Evolutionary conservation across 1,284 basidiomycete species (phyloP).

Genomic region (Blastosporella zonata): DNA sequence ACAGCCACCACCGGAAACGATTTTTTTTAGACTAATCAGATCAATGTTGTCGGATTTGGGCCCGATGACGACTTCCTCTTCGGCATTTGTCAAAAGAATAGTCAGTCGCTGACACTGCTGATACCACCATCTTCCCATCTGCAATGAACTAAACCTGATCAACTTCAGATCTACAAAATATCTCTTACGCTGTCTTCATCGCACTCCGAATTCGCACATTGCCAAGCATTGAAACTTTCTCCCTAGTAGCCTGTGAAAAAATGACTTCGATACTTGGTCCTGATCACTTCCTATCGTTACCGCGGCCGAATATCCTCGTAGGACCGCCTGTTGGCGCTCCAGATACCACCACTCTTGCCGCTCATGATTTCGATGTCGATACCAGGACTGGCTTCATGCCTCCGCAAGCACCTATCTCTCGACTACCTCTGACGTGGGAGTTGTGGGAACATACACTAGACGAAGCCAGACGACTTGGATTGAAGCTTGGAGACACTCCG

Average conservation of each 20-base stretch:
- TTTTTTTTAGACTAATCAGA: no score
- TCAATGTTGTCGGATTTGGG: no score
- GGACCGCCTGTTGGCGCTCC: slow-evolving; percentile 17
- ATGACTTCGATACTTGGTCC: slow-evolving; percentile 15
- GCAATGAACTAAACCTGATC: background rate
- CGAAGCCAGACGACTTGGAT: slow-evolving; percentile 35
- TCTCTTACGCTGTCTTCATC: background rate
- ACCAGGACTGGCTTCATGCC: slow-evolving; percentile 93
- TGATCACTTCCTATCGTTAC: slow-evolving; percentile 18
- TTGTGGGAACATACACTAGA: slow-evolving; percentile 69
- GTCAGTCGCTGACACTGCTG: background rate
- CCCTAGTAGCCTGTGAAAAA: background rate
- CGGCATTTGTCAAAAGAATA: slow-evolving; percentile 8
- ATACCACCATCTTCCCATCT: background rate
- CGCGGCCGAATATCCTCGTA: slow-evolving; percentile 17
- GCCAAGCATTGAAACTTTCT: background rate
- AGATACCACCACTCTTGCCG: slow-evolving; percentile 21
- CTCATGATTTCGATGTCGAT: slow-evolving; percentile 87
- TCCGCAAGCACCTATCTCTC: slow-evolving; percentile 67
- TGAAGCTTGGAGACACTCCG: slow-evolving; percentile 21
- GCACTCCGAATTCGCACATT: background rate
- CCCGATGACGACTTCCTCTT: slow-evolving; percentile 6
- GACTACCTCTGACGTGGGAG: slow-evolving; percentile 62
- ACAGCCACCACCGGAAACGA: no score
- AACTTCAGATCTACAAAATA: background rate